Base-by-base conservation (phyloP, 2,329 filamentous ascomycete genomes). In the Colletotrichum salicis region DNA sequence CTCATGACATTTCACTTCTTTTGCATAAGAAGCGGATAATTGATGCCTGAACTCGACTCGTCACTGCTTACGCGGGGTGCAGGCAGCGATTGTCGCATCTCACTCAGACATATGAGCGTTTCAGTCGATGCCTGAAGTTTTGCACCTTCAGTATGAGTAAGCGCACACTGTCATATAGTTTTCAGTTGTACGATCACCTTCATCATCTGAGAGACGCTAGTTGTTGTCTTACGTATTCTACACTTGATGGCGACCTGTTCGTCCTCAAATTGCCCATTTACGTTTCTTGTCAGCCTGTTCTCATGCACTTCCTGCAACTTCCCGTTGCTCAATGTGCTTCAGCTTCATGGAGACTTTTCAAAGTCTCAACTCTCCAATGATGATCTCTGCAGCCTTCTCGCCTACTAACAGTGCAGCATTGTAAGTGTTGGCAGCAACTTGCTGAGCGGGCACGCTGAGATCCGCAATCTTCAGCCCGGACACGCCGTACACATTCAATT, bases 381-480 rank as follows among this genome's bases (percentile, higher is more conserved):
- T 79, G 45, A 85, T 83, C 67, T 82, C 81, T 0, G 83, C 83
- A 4, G 80, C 83, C 75, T 82, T 84, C 78, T 88, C 86, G 0
- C 86, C 86, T 54, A 88, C 77, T 15, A 84, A 67, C 29, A 88
- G 75, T 0, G 86, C 86, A 1, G 84, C 85, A 45, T 84, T 85
- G 58, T 84, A 83, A 0, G 86, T 87, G 69, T 89, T 88, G 1
- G 81, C 82, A 2, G 79, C 84, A 2, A 88, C 81, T 22, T 86
- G 85, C 15, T 70, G 55, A 0, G 82, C 80, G 4, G 76, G 74
- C 2, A 84, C 75, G 73, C 82, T 81, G 67, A 84, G 59, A 64
- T 85, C 81, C 1, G 80, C 84, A 66, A 86, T 68, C 77, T 85
- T 85, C 35, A 86, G 75, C 0, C 80, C 78, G 67, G 80, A 72